Evolutionary conservation across 2,329 filamentous ascomycete species (phyloP).

Genomic region (Aphanocladium album): DNA sequence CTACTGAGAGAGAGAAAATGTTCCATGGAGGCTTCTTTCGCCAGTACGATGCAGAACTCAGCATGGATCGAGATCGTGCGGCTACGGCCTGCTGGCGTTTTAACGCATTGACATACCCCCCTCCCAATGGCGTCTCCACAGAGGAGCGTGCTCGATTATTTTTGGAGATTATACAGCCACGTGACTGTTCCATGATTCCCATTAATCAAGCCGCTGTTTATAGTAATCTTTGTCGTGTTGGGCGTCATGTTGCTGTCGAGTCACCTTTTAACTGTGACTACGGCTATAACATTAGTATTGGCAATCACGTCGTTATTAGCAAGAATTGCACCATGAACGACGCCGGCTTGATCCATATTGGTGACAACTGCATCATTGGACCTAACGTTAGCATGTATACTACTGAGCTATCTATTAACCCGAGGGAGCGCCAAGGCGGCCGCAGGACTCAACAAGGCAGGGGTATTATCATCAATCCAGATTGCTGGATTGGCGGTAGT

Average conservation of each 20-base stretch:
- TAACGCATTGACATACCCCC: slow-evolving; percentile 72
- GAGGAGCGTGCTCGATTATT: slow-evolving; percentile 66
- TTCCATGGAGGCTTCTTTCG: slow-evolving; percentile 72
- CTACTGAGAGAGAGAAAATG: slow-evolving; percentile 86
- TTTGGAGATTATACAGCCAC: slow-evolving; percentile 64
- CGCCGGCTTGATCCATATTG: slow-evolving; percentile 76
- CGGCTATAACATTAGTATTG: slow-evolving; percentile 89
- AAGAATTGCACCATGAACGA: slow-evolving; percentile 83
- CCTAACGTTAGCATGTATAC: slow-evolving; percentile 85
- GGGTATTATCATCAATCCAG: slow-evolving; percentile 75
- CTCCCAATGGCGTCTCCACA: slow-evolving; percentile 63
- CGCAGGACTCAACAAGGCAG: slow-evolving; percentile 67
- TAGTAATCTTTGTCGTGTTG: slow-evolving; percentile 57
- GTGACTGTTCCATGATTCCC: slow-evolving; percentile 51
- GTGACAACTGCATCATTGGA: slow-evolving; percentile 70
- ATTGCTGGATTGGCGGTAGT: slow-evolving; percentile 77
- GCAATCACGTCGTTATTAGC: slow-evolving; percentile 77
- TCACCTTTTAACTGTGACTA: slow-evolving; percentile 91
- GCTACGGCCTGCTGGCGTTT: slow-evolving; percentile 76
- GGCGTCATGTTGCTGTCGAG: slow-evolving; percentile 74
- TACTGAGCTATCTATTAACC: slow-evolving; percentile 66
- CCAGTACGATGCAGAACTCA: slow-evolving; percentile 71
- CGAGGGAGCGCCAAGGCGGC: slow-evolving; percentile 67
- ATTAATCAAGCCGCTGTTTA: slow-evolving; percentile 47
- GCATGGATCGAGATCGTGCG: slow-evolving; percentile 80